Evolutionary conservation across 2,329 filamentous ascomycete genomes (phyloP), one percentile per base, ranked within the genome.

Genomic region (Pseudocercospora fuligena): DNA sequence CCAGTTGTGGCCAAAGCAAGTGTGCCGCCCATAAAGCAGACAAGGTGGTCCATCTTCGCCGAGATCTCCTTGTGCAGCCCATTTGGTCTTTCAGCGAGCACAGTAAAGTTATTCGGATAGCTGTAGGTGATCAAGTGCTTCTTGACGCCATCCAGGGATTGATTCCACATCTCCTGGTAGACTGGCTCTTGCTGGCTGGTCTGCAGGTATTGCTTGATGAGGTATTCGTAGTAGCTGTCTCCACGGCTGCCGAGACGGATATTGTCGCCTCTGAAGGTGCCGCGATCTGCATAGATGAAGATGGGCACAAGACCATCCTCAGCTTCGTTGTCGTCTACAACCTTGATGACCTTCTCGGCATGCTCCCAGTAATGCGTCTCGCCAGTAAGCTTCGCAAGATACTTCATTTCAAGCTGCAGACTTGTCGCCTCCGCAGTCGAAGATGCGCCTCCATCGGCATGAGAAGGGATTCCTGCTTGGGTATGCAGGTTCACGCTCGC

Each of bases 191-290:
- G 85, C 77, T 91, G 89, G 64, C 92, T 92, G 12, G 95, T 99
- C 80, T 99, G 95, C 21, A 97, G 85, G 77, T 97, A 98, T 79
- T 99, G 95, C 82, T 99, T 99, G 83, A 98, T 96, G 60, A 99
- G 88, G 78, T 99, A 99, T 81, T 99, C 93, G 81, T 99, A 99
- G 81, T 98, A 99, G 57, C 94, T 97, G 82, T 99, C 95, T 54
- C 95, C 95, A 68, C 95, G 88, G 78, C 93, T 97, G 46, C 95
- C 95, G 23, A 98, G 85, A 19, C 95, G 91, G 74, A 99, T 94
- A 76, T 97, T 97, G 21, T 88, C 81, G 21, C 92, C 93, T 60
- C 88, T 86, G 80, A 98, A 99, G 61, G 88, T 82, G 64, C 95
- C 95, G 12, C 83, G 88, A 29, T 89, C 87, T 3, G 95, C 88